These are phyloP conservation scores for Paecilomyces fulvus DNA, from an alignment of 2,329 filamentous ascomycete species.

Conservation along the genomic window DNA sequence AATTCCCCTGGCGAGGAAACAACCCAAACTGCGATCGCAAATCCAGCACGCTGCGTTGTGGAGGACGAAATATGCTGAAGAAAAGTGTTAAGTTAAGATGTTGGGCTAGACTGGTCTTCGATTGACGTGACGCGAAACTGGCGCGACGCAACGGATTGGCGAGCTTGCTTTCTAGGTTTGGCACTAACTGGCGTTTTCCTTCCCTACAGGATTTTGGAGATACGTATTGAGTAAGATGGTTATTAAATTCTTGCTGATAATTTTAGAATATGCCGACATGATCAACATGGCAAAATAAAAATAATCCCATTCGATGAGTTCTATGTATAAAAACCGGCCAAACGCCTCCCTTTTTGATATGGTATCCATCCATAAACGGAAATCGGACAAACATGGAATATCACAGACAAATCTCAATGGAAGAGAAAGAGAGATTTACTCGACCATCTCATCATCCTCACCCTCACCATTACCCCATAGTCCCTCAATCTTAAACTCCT, in stretches of 20 bases:
- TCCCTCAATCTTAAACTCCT: slow-evolving; percentile 91
- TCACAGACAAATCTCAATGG: not conserved
- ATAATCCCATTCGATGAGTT: not conserved
- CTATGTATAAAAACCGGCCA: not conserved
- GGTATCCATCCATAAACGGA: slow-evolving; percentile 5
- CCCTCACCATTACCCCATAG: slow-evolving; percentile 65
- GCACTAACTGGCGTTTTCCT: not conserved
- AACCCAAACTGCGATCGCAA: not conserved
- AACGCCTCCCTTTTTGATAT: slow-evolving; percentile 1
- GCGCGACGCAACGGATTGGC: not conserved
- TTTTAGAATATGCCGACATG: too few relatives aligned
- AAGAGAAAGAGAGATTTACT: slow-evolving; percentile 16
- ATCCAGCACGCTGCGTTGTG: not conserved
- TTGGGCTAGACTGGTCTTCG: not conserved
- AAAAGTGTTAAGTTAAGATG: not conserved
- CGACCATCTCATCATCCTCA: slow-evolving; percentile 33
- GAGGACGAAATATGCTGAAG: not conserved
- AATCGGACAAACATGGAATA: not conserved
- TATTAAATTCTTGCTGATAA: too few relatives aligned
- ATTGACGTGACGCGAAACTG: not conserved
- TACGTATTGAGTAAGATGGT: too few relatives aligned
- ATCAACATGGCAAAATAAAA: not conserved
- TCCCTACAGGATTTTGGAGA: not conserved
- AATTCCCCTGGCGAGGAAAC: not conserved
- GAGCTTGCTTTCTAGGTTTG: not conserved